Conservation (phyloP, 2,329 filamentous ascomycete genomes). For the Rugonectria rugulosa region DNA sequence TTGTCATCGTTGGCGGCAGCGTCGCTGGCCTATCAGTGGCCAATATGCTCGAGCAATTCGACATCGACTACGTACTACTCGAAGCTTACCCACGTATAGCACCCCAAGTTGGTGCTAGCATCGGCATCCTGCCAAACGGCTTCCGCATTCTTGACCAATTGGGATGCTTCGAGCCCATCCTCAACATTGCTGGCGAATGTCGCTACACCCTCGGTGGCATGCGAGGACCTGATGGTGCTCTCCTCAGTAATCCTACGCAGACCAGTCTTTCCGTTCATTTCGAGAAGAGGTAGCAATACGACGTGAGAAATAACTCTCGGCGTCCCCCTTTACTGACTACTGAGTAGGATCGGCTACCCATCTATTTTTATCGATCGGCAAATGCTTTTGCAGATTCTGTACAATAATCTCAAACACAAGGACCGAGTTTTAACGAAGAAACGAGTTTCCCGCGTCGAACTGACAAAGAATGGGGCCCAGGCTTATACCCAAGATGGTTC, state of each 20-base stretch:
- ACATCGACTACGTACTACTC: conserved; percentile 57
- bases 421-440: conserved; percentile 26
- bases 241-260: too few species aligned
- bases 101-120: conserved; percentile 55
- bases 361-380: conserved; percentile 46
- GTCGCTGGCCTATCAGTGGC: conserved; percentile 49
- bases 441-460: conserved; percentile 22
- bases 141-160: conserved; percentile 58
- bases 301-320: not conserved
- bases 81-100: conserved; percentile 52
- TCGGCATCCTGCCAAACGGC: conserved; percentile 54
- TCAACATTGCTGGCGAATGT: too few species aligned
- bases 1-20: conserved; percentile 54
- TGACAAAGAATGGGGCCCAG: conserved; percentile 22
- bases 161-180: conserved; percentile 41
- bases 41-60: conserved; percentile 49
- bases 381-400: conserved; percentile 43
- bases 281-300: conserved; percentile 1
- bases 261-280: conserved; percentile 2
- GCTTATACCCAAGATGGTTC: conserved; percentile 44
- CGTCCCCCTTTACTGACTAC: too few species aligned
- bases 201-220: not conserved
- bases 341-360: conserved; percentile 41
- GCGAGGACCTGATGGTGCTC: not conserved
- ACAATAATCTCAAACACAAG: conserved; percentile 44